Evolutionary conservation across 805 yeast genomes (phyloP), one percentile per base, ranked within the genome.

Genomic region (Saccharomycodes ludwigii): DNA sequence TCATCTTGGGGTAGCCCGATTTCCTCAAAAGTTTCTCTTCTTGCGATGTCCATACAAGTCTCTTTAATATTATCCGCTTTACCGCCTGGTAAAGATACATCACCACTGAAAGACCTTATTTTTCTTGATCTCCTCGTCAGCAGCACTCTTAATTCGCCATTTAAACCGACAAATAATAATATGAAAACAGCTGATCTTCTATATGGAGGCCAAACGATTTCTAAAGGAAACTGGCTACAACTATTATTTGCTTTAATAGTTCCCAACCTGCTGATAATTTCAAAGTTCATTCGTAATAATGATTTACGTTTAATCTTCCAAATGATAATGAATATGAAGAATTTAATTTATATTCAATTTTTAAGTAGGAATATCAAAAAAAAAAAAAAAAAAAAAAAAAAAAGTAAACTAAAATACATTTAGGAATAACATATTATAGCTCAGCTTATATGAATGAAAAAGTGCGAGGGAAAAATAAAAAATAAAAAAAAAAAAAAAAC

Each of bases 11-110:
- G 65, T 15, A 83, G 50, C 0, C 95, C 95, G 30, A 86, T 81
- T 50, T 86, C 97, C 49, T 86, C 97, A 34, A 66, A 68, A 39
- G 85, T 73, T 52, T 86, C 97, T 20, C 97, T 61, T 36, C 93
- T 61, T 0, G 95, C 78, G 24, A 78, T 76, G 27, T 68, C 66
- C 65, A 78, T 76, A 35, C 80, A 82, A 10, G 67, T 54, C 43
- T 83, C 84, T 13, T 68, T 59, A 1, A 66, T 72, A 25, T 42
- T 48, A 51, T 86, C 96, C 4, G 94, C 85, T 47, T 78, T 82
- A 6, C 96, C 97, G 3, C 97, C 97, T 4, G 97, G 97, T 6
- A 86, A 61, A 2, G 95, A 83, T 5, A 81, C 80, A 51, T 86
- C 95, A 4, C 96, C 95, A 0, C 91, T 79, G 56, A 85, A 86